Evolutionary conservation across 2,329 filamentous ascomycete species (phyloP), one percentile per base, ranked within the genome.

Genomic region (Ophiostoma sp.): DNA sequence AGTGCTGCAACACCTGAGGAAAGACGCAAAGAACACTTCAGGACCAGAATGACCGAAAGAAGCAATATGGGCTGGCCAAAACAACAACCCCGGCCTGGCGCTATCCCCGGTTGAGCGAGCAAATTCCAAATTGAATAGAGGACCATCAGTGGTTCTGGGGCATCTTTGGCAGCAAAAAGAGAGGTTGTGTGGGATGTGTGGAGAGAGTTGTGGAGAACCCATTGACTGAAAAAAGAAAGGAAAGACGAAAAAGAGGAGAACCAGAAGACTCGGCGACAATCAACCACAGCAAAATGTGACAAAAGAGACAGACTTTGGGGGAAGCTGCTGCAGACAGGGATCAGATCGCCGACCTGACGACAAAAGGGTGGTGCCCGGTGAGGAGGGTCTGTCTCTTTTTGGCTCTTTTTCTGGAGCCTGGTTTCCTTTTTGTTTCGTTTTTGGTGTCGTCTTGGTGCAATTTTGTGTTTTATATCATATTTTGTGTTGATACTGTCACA

Each of bases 271-370:
- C 25, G 25, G 28, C 52, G 9, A 57, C 12, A 55, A n/a, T 11
- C 50, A 55, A 25, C 50, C 3, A 22, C 50, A 55, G 50, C 7
- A 55, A 55, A 55, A 55, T 28, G 7, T 33, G 19, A 42, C 42
- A 19, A 2, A 39, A 52, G n/a, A 15, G 31, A 50, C 42, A 55
- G 42, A 12, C 17, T 28, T 70, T 8, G 69, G 52, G 52, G 48
- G n/a, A 45, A 22, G 68, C 31, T 31, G 36, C 33, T 52, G 48
- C 33, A 70, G 33, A 70, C 66, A 59, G 69, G 69, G 31, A 59
- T 66, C 39, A 71, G 69, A 71, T 71, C 69, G 69, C 69, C 69
- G 69, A 71, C 69, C 69, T 71, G 17, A 45, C 28, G 42, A 50
- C 25, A n/a, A 9, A 9, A 59, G 25, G 69, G 69, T 39, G 69